Base-by-base conservation (phyloP, 345 rosid genomes). In the Gossypium australe region DNA sequence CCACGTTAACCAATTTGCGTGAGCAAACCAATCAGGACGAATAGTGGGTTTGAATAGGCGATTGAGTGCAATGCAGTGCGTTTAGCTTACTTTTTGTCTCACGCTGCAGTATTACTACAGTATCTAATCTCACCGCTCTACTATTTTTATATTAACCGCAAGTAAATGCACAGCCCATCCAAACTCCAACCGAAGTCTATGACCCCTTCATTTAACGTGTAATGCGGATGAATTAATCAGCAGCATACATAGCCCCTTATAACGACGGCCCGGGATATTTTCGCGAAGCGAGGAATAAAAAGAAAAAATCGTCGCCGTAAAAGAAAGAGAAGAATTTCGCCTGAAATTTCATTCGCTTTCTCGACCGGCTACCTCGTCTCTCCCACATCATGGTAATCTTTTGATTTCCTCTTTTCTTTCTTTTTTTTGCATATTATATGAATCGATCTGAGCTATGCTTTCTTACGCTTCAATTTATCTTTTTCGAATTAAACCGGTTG, bases 321-420 rank as follows among this genome's bases (percentile, higher is more conserved):
- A 72, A 20, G 38, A 11, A 58, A 70, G 45, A 49, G 52, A 48
- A 5, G n/a, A 53, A 65, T 56, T 8, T 41, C 13, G 51, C 27
- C 64, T 24, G 43, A 17, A 20, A 43, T 75, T 61, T 65, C 77
- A 49, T n/a, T 7, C 72, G 64, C 57, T 66, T 67, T 73, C 53
- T 41, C 44, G 49, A 61, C 75, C 78, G 71, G 80, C 73, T 1
- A 13, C 69, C 80, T 24, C 66, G 67, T 82, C 76, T 67, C 75
- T 57, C 79, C 17, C 43, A 47, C 67, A 78, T 59, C 77, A 84
- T 86, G 89, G 87, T 86, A 82, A 67, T 34, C 57, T 29, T 20
- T 2, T 44, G 7, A 7, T 41, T 11, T 8, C 49, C 5, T 65
- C 7, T n/a, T 45, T 49, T 53, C 7, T 9, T 69, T 73, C n/a